Evolutionary conservation across 2,329 filamentous ascomycete genomes (phyloP), one percentile per base, ranked within the genome.

Genomic region (Claviceps africana): DNA sequence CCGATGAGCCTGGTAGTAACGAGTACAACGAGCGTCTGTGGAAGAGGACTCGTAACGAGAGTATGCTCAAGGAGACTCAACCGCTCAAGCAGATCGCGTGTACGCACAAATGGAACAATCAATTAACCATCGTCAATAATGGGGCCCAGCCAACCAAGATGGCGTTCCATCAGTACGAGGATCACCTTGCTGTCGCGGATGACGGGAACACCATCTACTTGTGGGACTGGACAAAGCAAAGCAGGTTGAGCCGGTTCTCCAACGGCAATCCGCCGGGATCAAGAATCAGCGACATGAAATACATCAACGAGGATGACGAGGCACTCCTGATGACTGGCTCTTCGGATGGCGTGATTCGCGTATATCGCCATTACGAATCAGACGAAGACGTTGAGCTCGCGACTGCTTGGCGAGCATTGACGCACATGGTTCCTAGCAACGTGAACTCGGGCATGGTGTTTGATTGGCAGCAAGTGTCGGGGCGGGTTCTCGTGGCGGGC

Each of bases 391-490:
- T 93, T 30, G 86, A 95, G 68, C 78, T 98, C 31, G 89, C 94
- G 3, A 89, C 91, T 0, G 81, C 88, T 19, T 97, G 94, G 81
- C 82, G 93, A 47, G 93, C 93, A 4, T 71, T 98, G 54, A 95
- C 88, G 13, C 88, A 98, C 68, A 85, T 97, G 64, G 86, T 97
- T 6, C 88, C 90, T 4, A 95, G 88, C 66, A 95, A 91, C 61
- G 85, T 90, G 62, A 95, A 95, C 65, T 90, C 90, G 1, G 93
- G 93, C 22, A 85, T 98, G 69, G 91, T 97, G 28, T 94, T 97
- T 64, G 91, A 98, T 66, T 98, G 93, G 93, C 91, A 97, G 66
- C 93, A 98, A 70, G 90, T 94, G n/a, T 88, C 88, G 59, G 93
- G 93, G 8, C 87, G 88, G 55, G 84, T 95, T 8, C 77, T 98